phyloP scores from a whole-genome alignment of 352 stramenopile genomes.

The Blastocystis sp. region DNA sequence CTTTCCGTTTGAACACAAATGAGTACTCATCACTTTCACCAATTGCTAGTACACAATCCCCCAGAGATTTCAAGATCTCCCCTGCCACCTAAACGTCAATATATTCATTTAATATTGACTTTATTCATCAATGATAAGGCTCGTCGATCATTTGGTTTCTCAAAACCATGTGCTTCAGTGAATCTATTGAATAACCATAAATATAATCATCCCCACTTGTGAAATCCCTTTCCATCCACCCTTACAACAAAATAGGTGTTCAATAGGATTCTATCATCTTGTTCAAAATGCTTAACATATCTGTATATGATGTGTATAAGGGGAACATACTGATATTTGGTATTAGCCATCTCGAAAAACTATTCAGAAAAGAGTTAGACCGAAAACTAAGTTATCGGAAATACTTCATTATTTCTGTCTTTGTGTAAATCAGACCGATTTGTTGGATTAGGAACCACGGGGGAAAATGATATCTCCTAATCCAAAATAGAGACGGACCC shows the following conservation, averaged over 20 bases:
- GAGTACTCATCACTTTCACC: constrained; percentile 73
- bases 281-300: constrained; percentile 70
- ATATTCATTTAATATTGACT: neutral
- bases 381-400: no score
- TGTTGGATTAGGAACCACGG: no score
- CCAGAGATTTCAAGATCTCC: constrained; percentile 70
- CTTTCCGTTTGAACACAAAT: constrained; percentile 71
- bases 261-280: constrained; percentile 69
- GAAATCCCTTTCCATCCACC: constrained; percentile 72
- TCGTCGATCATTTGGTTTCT: constrained; percentile 71
- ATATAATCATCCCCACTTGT: constrained; percentile 68
- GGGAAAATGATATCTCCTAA: no score
- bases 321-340: constrained; percentile 52
- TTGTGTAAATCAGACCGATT: no score
- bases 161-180: constrained; percentile 70
- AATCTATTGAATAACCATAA: constrained; percentile 61
- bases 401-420: no score
- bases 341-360: constrained; percentile 50
- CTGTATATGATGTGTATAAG: neutral
- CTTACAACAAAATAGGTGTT: constrained; percentile 73
- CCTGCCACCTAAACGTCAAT: constrained; percentile 42
- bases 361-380: no score
- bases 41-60: constrained; percentile 71
- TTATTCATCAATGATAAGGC: constrained; percentile 71
- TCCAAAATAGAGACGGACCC: no score